Evolutionary conservation across 2,329 filamentous ascomycete genomes (phyloP), one percentile per base, ranked within the genome.

Genomic region (Rhynchosporium graminicola): DNA sequence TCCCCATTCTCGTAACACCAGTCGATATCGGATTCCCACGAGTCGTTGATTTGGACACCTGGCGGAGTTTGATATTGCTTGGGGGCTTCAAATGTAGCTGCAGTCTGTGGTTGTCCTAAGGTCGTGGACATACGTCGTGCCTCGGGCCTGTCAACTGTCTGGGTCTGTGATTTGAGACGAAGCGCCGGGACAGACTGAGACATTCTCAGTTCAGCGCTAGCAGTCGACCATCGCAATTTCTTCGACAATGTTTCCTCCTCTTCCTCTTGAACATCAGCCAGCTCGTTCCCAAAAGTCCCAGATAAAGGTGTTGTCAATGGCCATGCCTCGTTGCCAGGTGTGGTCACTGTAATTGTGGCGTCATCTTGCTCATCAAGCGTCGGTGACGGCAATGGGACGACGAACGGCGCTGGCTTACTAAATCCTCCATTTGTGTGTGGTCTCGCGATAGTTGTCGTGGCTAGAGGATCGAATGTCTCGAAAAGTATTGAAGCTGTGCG

Each of bases 1-100:
- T 82, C 85, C 67, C 86, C 86, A 68, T 89, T 84, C 67, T 88
- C 86, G 70, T 89, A 89, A 71, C 84, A 88, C 73, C 88, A 89
- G 71, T 89, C 87, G 64, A 89, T 88, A 65, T 85, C 85, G 58
- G 87, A 85, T 69, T 89, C 87, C 87, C 87, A 89, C 67, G 77
- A 75, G 52, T 86, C 68, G 43, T 65, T 63, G 33, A 65, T 47
- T 20, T 61, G 61, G 50, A 71, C 68, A 12, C 60, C 63, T 12
- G 68, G 59, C 3, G 66, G 65, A n/a, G 61, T 59, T 20, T 65
- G 68, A 13, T 57, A 33, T 52, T 60, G 60, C 9, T 33, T 40
- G 31, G 59, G 50, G 40, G 48, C 45, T n/a, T 58, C 36, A 13
- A 46, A 59, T 36, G 28, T 55, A 10, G 46, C 62, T 36, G 55